A percentile compares a stretch with the other conserved stretches of the same genome.
These are phyloP conservation scores for Adansonia rubrostipa DNA, from an alignment of 441 rosid species.

Conservation along the genomic window DNA sequence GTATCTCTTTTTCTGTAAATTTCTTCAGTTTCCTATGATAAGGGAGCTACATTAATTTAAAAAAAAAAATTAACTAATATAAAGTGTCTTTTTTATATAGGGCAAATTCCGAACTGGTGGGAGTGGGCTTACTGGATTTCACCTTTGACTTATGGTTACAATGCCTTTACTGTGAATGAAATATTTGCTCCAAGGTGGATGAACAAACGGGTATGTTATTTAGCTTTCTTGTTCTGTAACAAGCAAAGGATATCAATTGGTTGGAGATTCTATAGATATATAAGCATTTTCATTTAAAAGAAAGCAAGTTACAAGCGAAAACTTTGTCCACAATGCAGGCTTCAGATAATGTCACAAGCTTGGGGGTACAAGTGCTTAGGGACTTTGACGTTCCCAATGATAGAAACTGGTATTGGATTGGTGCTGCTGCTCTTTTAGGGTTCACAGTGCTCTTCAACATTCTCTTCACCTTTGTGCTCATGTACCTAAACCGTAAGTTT, in stretches of 20 bases:
- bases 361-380: constrained; percentile 64
- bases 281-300: neutral
- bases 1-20: neutral
- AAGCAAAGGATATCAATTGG: neutral
- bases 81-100: constrained; percentile 37
- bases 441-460: constrained; percentile 64
- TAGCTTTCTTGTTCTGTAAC: neutral
- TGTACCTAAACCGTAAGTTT: constrained; percentile 77
- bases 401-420: constrained; percentile 86
- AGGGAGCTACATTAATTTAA: neutral
- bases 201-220: constrained; percentile 51
- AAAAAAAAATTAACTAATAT: neutral
- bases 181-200: constrained; percentile 85
- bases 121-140: constrained; percentile 87
- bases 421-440: constrained; percentile 63
- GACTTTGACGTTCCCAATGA: constrained; percentile 49
- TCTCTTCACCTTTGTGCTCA: constrained; percentile 68
- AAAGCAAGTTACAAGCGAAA: constrained; percentile 7
- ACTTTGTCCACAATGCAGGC: constrained; percentile 44
- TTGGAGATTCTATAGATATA: neutral
- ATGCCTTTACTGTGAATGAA: constrained; percentile 72
- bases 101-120: constrained; percentile 79
- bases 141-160: constrained; percentile 73
- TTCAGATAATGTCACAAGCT: constrained; percentile 41
- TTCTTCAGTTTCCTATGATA: neutral